Conservation (phyloP, 116 monocot species). For the Iris pallida region DNA sequence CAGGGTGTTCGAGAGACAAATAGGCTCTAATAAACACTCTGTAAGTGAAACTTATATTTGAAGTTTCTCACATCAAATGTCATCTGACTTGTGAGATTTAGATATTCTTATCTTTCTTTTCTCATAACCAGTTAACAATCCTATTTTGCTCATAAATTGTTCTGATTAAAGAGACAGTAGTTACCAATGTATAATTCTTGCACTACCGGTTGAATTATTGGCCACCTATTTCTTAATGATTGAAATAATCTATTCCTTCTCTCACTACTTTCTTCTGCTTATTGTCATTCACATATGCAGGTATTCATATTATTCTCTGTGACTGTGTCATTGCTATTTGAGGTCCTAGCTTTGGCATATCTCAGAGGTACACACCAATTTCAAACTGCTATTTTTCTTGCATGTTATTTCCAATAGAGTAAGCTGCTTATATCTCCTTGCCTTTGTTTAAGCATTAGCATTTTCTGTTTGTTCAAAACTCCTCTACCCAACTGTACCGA, state of each 20-base stretch:
- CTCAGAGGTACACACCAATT: conserved; percentile 47
- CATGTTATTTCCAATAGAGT: neutral
- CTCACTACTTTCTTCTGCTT: neutral
- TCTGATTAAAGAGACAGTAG: no score
- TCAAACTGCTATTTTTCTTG: neutral
- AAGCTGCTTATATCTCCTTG: neutral
- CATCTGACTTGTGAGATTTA: neutral
- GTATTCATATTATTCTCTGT: conserved; percentile 80
- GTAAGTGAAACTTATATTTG: conserved; percentile 37
- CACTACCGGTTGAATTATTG: no score
- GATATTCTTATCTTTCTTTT: no score
- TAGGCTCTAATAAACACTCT: conserved; percentile 89
- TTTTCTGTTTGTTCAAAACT: no score
- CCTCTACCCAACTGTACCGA: no score
- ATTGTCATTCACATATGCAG: conserved; percentile 34
- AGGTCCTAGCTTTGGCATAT: conserved; percentile 49
- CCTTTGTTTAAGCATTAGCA: no score
- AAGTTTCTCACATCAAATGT: neutral
- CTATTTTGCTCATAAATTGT: no score
- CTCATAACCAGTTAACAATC: no score
- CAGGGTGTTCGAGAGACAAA: conserved; percentile 87
- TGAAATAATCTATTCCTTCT: no score
- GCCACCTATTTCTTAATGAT: no score
- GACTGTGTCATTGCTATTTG: conserved; percentile 46
- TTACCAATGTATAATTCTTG: no score